These are phyloP conservation scores for Aspergillus homomorphus DNA, from an alignment of 495 filamentous ascomycete genomes.

Conservation along the genomic window DNA sequence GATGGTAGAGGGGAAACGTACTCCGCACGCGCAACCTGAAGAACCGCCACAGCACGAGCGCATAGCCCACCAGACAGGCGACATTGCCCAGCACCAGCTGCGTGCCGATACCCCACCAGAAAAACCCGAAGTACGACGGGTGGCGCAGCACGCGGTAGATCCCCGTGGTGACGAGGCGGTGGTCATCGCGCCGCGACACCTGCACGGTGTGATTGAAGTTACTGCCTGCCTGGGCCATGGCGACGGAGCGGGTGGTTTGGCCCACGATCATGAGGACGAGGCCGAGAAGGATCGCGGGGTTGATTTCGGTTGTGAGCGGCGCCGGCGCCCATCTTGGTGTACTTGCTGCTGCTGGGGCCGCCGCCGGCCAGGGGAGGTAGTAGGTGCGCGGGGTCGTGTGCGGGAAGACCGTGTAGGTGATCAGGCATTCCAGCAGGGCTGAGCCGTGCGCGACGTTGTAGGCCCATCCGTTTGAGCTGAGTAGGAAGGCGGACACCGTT, in stretches of 20 bases:
- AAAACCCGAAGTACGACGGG: constrained; percentile 95
- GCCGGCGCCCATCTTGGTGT: too few relatives aligned
- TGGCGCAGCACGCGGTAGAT: constrained; percentile 66
- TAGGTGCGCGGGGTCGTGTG: constrained; percentile 29
- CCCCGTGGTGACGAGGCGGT: constrained; percentile 76
- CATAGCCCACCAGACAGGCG: constrained; percentile 71
- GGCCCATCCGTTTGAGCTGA: constrained; percentile 78
- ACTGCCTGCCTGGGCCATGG: constrained; percentile 84
- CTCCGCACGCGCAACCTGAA: constrained; percentile 68
- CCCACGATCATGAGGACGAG: constrained; percentile 64
- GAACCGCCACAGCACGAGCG: constrained; percentile 76
- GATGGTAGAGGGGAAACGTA: constrained; percentile 39
- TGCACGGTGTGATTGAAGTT: constrained; percentile 93
- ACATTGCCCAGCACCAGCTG: constrained; percentile 86
- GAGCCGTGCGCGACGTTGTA: constrained; percentile 80
- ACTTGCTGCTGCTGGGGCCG: too few relatives aligned
- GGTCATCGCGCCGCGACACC: constrained; percentile 57
- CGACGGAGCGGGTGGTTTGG: constrained; percentile 67
- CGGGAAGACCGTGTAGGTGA: constrained; percentile 59
- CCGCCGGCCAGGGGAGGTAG: constrained; percentile 17
- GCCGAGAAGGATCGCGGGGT: constrained; percentile 47
- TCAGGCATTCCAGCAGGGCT: constrained; percentile 67
- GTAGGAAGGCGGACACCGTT: constrained; percentile 69
- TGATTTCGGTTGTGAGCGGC: too few relatives aligned
- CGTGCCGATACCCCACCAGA: constrained; percentile 95